phyloP scores from a whole-genome alignment of 2,329 filamentous ascomycete species.

The Colletotrichum sp. region DNA sequence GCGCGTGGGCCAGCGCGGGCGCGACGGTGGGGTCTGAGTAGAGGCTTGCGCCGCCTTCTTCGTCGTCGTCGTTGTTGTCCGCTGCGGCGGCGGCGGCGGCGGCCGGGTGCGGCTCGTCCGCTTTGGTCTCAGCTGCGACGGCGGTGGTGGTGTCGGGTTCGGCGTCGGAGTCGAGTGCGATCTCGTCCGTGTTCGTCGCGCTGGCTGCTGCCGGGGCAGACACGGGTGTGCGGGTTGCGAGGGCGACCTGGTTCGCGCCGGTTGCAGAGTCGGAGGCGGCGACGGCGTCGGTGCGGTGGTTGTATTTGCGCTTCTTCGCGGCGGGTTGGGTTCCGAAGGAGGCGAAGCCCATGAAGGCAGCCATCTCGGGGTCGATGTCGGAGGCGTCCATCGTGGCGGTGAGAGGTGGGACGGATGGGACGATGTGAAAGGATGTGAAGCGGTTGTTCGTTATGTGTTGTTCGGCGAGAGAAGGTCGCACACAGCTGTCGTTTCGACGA shows the following conservation, averaged over 20 bases:
- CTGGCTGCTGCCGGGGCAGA: not conserved
- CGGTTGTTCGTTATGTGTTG: not conserved
- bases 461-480: not conserved
- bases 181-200: slow-evolving; percentile 47
- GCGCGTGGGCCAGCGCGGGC: slow-evolving; percentile 18
- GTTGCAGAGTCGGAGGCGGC: slow-evolving; percentile 37
- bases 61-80: slow-evolving; percentile 1
- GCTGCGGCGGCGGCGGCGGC: not conserved
- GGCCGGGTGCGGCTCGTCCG: not conserved
- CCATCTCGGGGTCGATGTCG: slow-evolving; percentile 50
- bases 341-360: slow-evolving; percentile 75
- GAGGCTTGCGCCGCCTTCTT: not conserved
- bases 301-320: slow-evolving; percentile 70
- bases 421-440: not conserved
- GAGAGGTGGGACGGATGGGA: not conserved
- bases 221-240: slow-evolving; percentile 32
- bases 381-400: slow-evolving; percentile 17
- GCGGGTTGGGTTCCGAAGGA: slow-evolving; percentile 67
- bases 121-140: too few relatives aligned
- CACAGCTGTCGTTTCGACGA: not conserved
- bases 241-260: slow-evolving; percentile 41
- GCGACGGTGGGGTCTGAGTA: slow-evolving; percentile 4
- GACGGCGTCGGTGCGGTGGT: slow-evolving; percentile 58
- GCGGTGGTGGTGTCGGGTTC: slow-evolving; percentile 30
- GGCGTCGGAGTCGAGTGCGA: slow-evolving; percentile 44